These are phyloP conservation scores for Entophlyctis luteolus DNA, from an alignment of 192 early-diverging fungal genomes.

Conservation along the genomic window DNA sequence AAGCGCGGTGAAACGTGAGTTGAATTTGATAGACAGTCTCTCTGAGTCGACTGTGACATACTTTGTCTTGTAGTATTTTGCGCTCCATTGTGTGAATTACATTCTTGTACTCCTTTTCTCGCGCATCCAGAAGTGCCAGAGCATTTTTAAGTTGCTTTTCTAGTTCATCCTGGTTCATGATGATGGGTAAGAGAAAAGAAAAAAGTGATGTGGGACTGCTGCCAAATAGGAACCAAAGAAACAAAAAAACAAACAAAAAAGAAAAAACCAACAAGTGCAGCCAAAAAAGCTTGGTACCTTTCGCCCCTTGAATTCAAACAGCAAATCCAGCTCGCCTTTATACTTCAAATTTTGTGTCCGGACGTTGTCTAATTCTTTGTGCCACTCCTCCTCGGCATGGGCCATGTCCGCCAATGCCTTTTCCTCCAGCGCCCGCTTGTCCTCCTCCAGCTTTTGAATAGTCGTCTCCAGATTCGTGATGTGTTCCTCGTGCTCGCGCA, in stretches of 20 bases:
- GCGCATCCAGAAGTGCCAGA: constrained; percentile 37
- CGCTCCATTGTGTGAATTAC: constrained; percentile 55
- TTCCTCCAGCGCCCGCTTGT: constrained; percentile 41
- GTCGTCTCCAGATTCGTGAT: constrained; percentile 42
- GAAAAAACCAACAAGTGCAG: too few relatives aligned
- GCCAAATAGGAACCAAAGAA: too few relatives aligned
- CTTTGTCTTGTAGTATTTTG: constrained; percentile 61
- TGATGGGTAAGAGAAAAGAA: background rate
- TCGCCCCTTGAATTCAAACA: constrained; percentile 42
- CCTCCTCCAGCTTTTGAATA: constrained; percentile 42
- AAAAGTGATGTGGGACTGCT: background rate
- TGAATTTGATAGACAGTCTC: too few relatives aligned
- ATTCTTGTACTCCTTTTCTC: constrained; percentile 51
- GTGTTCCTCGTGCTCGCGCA: constrained; percentile 55
- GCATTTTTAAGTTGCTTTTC: constrained; percentile 41
- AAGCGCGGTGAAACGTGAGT: too few relatives aligned
- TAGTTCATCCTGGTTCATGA: constrained; percentile 38
- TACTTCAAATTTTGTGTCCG: constrained; percentile 34
- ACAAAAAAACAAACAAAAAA: too few relatives aligned
- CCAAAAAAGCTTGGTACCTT: constrained; percentile 33
- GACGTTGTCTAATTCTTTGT: constrained; percentile 41
- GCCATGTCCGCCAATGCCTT: constrained; percentile 35
- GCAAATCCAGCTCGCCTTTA: constrained; percentile 48
- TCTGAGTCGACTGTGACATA: too few relatives aligned
- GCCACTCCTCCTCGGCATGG: constrained; percentile 10